A percentile compares a stretch with the other conserved stretches of the same genome.
Evolutionary conservation across 495 filamentous ascomycete genomes (phyloP).

Genomic region (Cairneyella variabilis): DNA sequence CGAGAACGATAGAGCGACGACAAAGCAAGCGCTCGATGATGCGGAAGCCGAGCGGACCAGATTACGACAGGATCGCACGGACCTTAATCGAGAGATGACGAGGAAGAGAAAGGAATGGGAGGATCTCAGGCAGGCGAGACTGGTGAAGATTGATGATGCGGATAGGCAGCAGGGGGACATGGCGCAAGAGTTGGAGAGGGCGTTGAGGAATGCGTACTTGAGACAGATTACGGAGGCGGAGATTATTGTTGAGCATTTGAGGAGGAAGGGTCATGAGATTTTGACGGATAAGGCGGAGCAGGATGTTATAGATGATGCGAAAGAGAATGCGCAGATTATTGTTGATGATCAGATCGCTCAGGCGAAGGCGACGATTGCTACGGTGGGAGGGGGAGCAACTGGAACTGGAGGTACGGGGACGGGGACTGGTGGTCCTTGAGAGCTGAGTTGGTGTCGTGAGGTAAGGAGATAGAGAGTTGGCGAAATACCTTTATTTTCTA

Average conservation of each 20-base stretch:
- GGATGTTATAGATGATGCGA: not conserved
- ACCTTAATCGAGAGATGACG: too few species aligned
- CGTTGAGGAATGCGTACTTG: constrained; percentile 15
- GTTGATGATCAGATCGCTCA: too few species aligned
- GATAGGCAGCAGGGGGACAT: too few species aligned
- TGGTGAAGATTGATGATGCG: constrained; percentile 11
- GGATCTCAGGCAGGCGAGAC: constrained; percentile 1
- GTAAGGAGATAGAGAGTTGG: too few species aligned
- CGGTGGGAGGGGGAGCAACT: too few species aligned
- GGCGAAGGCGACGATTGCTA: too few species aligned
- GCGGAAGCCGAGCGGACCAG: not conserved
- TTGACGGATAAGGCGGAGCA: not conserved
- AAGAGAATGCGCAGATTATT: not conserved
- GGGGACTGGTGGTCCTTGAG: too few species aligned
- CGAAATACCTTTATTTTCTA: too few species aligned
- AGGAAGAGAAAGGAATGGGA: not conserved
- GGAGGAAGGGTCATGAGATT: not conserved
- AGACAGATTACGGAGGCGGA: constrained; percentile 19
- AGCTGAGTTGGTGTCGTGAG: too few species aligned
- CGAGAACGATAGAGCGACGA: not conserved
- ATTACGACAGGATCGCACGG: too few species aligned
- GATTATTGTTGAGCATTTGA: constrained; percentile 13
- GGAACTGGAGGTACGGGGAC: too few species aligned
- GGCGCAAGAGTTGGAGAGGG: not conserved
- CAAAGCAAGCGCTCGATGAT: not conserved